These are phyloP conservation scores for Umbelopsis vinacea DNA, from an alignment of 192 early-diverging fungal genomes.

Conservation along the genomic window DNA sequence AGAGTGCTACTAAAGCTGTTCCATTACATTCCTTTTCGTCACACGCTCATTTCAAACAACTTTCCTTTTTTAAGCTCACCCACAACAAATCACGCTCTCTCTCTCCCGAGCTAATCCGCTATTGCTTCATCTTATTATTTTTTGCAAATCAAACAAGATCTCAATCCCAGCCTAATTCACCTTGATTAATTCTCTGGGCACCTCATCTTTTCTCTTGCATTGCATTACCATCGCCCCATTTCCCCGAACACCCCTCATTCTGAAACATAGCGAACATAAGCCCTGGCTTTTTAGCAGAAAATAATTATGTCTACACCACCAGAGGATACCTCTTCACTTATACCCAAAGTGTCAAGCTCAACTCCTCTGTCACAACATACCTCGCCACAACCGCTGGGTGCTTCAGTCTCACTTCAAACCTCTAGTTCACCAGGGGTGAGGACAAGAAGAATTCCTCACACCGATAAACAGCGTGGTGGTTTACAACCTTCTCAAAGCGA, in stretches of 20 bases:
- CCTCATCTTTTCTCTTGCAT: neutral
- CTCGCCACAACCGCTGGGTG: neutral
- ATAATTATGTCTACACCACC: slow-evolving; percentile 3
- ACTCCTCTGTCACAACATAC: neutral
- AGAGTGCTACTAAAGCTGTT: slow-evolving; percentile 5
- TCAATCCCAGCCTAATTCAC: neutral
- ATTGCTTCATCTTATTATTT: neutral
- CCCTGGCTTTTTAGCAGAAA: neutral
- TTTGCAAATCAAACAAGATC: neutral
- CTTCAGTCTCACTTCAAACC: slow-evolving; percentile 12
- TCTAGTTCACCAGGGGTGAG: slow-evolving; percentile 1
- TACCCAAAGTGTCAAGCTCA: neutral
- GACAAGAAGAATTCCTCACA: neutral
- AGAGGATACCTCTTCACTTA: neutral
- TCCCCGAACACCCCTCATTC: neutral
- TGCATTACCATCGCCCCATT: neutral
- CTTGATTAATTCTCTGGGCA: neutral
- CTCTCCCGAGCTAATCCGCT: slow-evolving; percentile 8
- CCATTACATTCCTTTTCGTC: slow-evolving; percentile 13
- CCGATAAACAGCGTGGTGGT: slow-evolving; percentile 10
- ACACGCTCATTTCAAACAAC: neutral
- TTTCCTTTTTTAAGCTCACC: slow-evolving; percentile 18
- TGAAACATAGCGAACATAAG: slow-evolving; percentile 16
- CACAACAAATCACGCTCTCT: slow-evolving; percentile 18
- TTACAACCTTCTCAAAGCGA: slow-evolving; percentile 17